These are phyloP conservation scores for Diaporthe sp. DNA, from an alignment of 2,329 filamentous ascomycete species.

Conservation along the genomic window DNA sequence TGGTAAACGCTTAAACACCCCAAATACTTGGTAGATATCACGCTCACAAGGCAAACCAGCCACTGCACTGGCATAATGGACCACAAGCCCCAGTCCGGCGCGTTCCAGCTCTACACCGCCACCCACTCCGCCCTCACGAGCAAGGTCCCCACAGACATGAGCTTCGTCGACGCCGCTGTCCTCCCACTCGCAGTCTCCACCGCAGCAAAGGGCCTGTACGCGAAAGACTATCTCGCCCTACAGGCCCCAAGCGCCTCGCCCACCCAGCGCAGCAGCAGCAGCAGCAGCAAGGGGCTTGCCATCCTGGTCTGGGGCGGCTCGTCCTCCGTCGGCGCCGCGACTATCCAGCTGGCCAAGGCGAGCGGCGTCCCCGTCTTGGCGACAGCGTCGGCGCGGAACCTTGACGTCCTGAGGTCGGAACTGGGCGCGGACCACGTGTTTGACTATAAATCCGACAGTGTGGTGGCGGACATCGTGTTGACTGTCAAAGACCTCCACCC, in stretches of 20 bases:
- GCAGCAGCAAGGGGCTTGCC: not conserved
- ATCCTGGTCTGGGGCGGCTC: conserved; percentile 35
- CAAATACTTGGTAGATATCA: too few relatives aligned
- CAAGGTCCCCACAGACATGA: conserved; percentile 4
- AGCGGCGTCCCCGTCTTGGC: conserved; percentile 32
- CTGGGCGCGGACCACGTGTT: conserved; percentile 25
- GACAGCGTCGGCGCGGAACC: conserved; percentile 31
- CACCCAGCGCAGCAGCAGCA: not conserved
- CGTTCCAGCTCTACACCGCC: conserved; percentile 33
- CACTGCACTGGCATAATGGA: conserved; percentile 20
- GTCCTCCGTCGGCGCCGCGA: conserved; percentile 31
- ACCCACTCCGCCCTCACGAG: conserved; percentile 6
- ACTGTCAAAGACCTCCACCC: not conserved
- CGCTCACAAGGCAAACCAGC: not conserved
- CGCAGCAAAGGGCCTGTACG: conserved; percentile 26
- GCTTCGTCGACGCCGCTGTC: conserved; percentile 26
- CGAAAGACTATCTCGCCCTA: conserved; percentile 21
- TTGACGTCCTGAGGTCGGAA: not conserved
- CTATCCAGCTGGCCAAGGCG: conserved; percentile 32
- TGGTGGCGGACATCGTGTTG: conserved; percentile 18
- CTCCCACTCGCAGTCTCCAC: conserved; percentile 31
- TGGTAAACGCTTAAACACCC: too few relatives aligned
- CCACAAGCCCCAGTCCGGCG: conserved; percentile 30
- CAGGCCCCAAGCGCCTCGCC: conserved; percentile 31
- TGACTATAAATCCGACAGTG: conserved; percentile 29